Percentiles rank a stretch among this genome's conserved stretches.
These are phyloP conservation scores for Ramularia collo-cygni DNA, from an alignment of 2,329 filamentous ascomycete species.

Conservation along the genomic window DNA sequence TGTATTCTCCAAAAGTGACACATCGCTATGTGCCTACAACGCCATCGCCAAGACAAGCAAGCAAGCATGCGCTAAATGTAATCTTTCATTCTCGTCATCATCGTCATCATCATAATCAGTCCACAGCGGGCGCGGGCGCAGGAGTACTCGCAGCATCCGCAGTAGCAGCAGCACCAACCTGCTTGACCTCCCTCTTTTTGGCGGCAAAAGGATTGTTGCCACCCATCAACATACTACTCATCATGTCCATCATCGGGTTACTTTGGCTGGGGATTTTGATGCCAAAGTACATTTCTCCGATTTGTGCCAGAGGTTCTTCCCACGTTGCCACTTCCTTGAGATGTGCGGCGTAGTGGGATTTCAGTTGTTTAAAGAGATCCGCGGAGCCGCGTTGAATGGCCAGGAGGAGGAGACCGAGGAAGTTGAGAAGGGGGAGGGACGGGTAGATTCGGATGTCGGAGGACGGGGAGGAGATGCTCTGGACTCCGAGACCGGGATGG, in stretches of 20 bases:
- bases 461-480: slow-evolving; percentile 69
- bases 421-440: slow-evolving; percentile 89
- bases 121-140: slow-evolving; percentile 28
- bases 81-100: no score
- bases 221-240: slow-evolving; percentile 88
- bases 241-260: slow-evolving; percentile 96
- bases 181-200: slow-evolving; percentile 39
- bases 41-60: no score
- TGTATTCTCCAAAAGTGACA: no score
- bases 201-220: slow-evolving; percentile 51
- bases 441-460: slow-evolving; percentile 76
- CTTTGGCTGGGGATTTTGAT: slow-evolving; percentile 82
- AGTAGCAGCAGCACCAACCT: slow-evolving; percentile 37
- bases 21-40: no score
- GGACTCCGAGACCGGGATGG: slow-evolving; percentile 61
- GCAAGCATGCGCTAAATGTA: no score
- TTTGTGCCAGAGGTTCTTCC: slow-evolving; percentile 71
- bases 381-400: slow-evolving; percentile 71
- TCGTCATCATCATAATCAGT: no score
- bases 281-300: slow-evolving; percentile 95
- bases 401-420: slow-evolving; percentile 76
- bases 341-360: slow-evolving; percentile 71
- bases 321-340: slow-evolving; percentile 69
- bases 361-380: slow-evolving; percentile 75
- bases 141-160: slow-evolving; percentile 31